Conservation (phyloP, 768 basidiomycete species). For the Collybia mongolica region DNA sequence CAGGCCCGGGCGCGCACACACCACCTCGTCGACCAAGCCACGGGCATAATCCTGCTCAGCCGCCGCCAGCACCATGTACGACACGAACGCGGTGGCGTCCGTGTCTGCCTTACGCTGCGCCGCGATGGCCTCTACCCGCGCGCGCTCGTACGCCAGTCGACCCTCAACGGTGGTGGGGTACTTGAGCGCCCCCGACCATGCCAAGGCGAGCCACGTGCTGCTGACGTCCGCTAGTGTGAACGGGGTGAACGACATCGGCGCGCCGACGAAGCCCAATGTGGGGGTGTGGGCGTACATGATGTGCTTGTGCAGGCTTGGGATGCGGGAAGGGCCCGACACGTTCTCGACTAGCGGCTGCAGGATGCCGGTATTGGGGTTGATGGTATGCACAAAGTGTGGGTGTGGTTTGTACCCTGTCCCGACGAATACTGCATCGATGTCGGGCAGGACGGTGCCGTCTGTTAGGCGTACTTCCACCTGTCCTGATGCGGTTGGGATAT, state of each 20-base stretch:
- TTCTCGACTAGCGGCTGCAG: conserved; percentile 26
- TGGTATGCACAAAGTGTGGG: conserved; percentile 39
- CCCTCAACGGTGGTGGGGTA: conserved; percentile 32
- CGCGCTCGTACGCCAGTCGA: conserved; percentile 35
- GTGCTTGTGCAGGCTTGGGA: conserved; percentile 44
- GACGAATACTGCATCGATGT: conserved; percentile 41
- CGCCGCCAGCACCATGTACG: conserved; percentile 33
- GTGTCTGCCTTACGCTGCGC: conserved; percentile 16
- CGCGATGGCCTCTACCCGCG: conserved; percentile 28
- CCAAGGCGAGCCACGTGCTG: conserved; percentile 48
- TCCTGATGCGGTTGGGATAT: conserved; percentile 14
- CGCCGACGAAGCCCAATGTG: conserved; percentile 44
- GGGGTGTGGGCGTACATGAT: conserved; percentile 47
- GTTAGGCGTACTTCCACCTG: conserved; percentile 33
- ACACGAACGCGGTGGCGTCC: conserved; percentile 29
- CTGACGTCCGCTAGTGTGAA: conserved; percentile 47
- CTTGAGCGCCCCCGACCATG: conserved; percentile 30
- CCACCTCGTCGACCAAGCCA: conserved; percentile 32
- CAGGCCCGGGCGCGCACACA: conserved; percentile 25
- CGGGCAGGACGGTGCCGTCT: conserved; percentile 35
- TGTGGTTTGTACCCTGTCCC: conserved; percentile 47
- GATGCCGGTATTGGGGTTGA: conserved; percentile 8
- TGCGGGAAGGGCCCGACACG: conserved; percentile 28
- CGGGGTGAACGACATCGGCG: conserved; percentile 42
- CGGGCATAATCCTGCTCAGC: conserved; percentile 34